Base-by-base conservation (phyloP, 768 basidiomycete species). In the Hirschioporus abietinus region DNA sequence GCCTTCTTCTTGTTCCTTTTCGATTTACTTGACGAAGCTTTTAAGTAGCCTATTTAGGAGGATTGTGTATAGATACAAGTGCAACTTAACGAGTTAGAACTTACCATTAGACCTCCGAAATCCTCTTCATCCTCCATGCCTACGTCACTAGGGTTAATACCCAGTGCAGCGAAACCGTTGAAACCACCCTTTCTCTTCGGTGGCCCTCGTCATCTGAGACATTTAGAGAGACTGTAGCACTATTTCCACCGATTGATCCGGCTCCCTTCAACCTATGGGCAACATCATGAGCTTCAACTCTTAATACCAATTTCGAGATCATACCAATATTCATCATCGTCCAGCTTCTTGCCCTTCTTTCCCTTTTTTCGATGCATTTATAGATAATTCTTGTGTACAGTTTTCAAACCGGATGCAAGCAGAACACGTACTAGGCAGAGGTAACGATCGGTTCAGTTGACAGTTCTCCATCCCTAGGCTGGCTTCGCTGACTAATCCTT, bases 251-350 rank as follows among this genome's bases (percentile, higher is more conserved):
- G 30, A 86, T 79, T 15, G 83, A 78, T 71, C 88, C 86, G 26
- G 88, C 91, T 66, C 84, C 83, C 42, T 84, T 84, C 64, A 86
- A 89, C 88, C 88, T 90, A 64, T 30, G 27, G 59, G 64, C 64
- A 61, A 71, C 70, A 71, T 72, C 67, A 68, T 67, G 64, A 58
- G 63, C 35, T 65, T 57, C 69, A 75, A 67, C 65, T 59, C 25
- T 23, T 60, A 64, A 42, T 65, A 60, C 68, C 66, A 66, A 72
- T 69, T 64, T 64, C 66, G 64, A 63, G 64, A 70, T 79, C 68
- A 20, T 68, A 93, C 94, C 94, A 96, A 79, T 84, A 91, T 52
- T 85, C 88, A 72, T 93, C 92, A 69, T 96, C 93, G 71, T 90
- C 88, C 59, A 81, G 81, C 72, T 87, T 90, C 80, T 95, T 95